Conservation (phyloP, 192 early-diverging fungal genomes). For the Coemansia sp. region DNA sequence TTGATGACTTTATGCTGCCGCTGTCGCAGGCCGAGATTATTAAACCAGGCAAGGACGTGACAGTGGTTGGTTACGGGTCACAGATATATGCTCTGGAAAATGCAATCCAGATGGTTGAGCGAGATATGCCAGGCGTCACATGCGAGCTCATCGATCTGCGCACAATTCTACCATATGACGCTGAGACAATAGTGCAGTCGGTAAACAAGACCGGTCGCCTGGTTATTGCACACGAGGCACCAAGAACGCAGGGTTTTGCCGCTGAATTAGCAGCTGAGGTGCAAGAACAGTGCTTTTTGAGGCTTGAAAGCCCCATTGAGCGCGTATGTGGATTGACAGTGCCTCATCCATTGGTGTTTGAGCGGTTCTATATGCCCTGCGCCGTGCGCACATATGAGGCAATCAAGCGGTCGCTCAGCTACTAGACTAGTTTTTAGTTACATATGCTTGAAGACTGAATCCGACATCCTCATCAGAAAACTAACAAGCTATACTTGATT, state of each 20-base stretch:
- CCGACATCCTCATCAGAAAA: too few relatives aligned
- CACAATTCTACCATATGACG: conserved; percentile 88
- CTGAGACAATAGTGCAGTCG: conserved; percentile 82
- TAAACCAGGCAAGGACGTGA: conserved; percentile 80
- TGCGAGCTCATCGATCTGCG: conserved; percentile 93
- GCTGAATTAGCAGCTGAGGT: conserved; percentile 86
- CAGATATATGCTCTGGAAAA: conserved; percentile 93
- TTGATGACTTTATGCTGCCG: conserved; percentile 86
- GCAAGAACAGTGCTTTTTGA: conserved; percentile 88
- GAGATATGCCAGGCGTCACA: conserved; percentile 77
- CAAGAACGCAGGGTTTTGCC: conserved; percentile 83
- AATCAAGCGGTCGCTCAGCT: conserved; percentile 77
- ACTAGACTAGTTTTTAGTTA: conserved; percentile 30
- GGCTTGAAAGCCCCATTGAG: conserved; percentile 86
- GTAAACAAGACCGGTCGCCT: conserved; percentile 93
- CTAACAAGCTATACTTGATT: background rate
- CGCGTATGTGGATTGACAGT: conserved; percentile 85
- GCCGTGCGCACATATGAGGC: conserved; percentile 82
- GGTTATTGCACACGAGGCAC: conserved; percentile 92
- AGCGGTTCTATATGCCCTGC: conserved; percentile 90
- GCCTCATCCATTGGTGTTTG: conserved; percentile 91
- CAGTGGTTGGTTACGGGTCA: conserved; percentile 87
- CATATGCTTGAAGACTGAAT: too few relatives aligned
- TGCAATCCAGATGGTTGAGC: conserved; percentile 82
- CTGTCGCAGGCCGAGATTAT: conserved; percentile 89